Base-by-base conservation (phyloP, 2,329 filamentous ascomycete genomes). In the Rhinocladiella mackenziei region DNA sequence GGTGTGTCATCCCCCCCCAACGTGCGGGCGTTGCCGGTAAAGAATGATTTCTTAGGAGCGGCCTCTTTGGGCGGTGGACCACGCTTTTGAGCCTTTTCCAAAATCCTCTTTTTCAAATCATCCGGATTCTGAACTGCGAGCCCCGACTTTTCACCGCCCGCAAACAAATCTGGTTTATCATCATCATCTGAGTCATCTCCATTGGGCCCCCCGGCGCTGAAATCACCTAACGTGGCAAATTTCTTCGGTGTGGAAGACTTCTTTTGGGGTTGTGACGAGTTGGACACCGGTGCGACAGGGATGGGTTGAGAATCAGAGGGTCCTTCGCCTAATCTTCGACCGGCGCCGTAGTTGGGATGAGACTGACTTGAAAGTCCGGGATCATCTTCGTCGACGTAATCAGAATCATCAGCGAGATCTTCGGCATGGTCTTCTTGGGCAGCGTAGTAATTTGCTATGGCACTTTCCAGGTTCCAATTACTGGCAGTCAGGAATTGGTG, bases 101-200 rank as follows among this genome's bases (percentile, higher is more conserved):
- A 59, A 39, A 74, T 73, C 56, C 70, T 71, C 59, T 65, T 68
- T 63, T 68, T 76, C 60, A 66, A 62, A 45, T 77, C 72, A 58
- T 76, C 74, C 2, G 80, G 80, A 56, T 83, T 80, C 60, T 83
- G 77, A 43, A 83, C 80, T 5, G 80, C 80, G 18, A 83, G 65
- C n/a, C 78, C 80, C 9, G 79, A 83, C 65, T 83, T 83, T 62
- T 82, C 80, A 33, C 80, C 80, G 34, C 80, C 80, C 14, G 80
- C 74, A 58, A 81, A 83, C 52, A 82, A 69, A 60, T 83, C 77
- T 39, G 71, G 71, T 17, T 67, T 66, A 46, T 72, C 71, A 38
- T 71, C 67, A 38, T 77, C 71, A 48, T 77, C 72, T 9, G 78
- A 72, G 5, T 78, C 69, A 11, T 61, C 68, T 18, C 56, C 68